A percentile compares a stretch with the other conserved stretches of the same genome.
These are phyloP conservation scores for Umbellularia californica DNA, from an alignment of 164 flowering plant genomes.

Conservation along the genomic window DNA sequence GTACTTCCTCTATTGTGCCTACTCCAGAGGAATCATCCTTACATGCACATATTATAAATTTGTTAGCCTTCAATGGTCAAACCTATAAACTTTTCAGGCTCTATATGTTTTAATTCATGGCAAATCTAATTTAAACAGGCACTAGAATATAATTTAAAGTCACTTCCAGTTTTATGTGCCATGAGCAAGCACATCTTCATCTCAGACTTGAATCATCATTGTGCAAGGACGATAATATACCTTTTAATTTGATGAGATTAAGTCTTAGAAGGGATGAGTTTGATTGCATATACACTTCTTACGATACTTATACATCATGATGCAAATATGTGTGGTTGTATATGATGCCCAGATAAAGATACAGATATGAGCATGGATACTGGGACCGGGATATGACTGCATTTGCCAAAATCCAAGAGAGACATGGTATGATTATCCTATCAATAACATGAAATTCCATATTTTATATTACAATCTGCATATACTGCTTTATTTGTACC, in stretches of 20 bases:
- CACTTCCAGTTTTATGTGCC: too few species aligned
- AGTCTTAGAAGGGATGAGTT: not conserved
- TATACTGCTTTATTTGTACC: too few species aligned
- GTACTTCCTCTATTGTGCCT: conserved; percentile 27
- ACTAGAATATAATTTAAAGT: not conserved
- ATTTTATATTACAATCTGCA: too few species aligned
- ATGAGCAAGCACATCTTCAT: not conserved
- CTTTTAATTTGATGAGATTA: not conserved
- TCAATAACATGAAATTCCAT: too few species aligned
- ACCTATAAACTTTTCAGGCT: not conserved
- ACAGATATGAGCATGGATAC: not conserved
- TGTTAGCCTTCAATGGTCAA: not conserved
- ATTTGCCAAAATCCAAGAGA: not conserved
- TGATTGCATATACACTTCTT: not conserved
- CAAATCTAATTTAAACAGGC: not conserved
- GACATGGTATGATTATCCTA: not conserved
- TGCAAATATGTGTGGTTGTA: too few species aligned
- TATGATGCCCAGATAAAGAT: not conserved
- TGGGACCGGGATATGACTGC: not conserved
- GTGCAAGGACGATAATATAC: not conserved
- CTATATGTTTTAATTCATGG: not conserved
- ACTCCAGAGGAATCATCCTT: not conserved
- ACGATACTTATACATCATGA: too few species aligned
- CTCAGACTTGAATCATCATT: not conserved
- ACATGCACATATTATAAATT: not conserved